Evolutionary conservation across 202 grass and related monocot genomes (phyloP), one percentile per base, ranked within the genome.

Genomic region (Hordeum pubiflorum): DNA sequence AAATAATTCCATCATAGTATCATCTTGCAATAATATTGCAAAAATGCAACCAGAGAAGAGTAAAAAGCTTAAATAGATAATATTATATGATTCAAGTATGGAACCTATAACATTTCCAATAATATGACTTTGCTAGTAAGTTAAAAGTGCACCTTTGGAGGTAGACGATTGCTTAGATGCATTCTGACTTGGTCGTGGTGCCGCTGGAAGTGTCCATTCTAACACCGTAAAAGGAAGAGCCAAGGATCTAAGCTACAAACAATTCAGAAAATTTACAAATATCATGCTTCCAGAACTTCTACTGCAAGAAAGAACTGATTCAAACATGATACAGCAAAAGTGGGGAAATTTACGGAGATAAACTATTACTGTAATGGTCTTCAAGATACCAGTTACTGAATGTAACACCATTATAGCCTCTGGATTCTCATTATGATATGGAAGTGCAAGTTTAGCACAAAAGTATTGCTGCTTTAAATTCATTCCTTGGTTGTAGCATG

Each of bases 141-240:
- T 82, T 57, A 88, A 77, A 89, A 82, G 72, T 72, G 72, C 41
- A 94, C 84, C 92, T 85, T 88, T 90, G 80, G 87, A 86, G 46
- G 37, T 70, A 77, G 90, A 74, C 7, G 86, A 86, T 79, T 94
- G 89, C 59, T 79, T 92, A 75, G 90, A 85, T 86, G 84, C 68
- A 79, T 86, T 95, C 83, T 90, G 90, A 79, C 56, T 68, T 23
- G 95, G 92, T 61, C 92, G 88, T 68, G 95, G 88, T 67, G 72
- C 92, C 83, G 92, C 80, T 82, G 92, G 92, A 50, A 98, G 85
- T 76, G 95, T 97, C 92, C 95, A 97, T 83, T 97, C 95, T 71
- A 97, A 87, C 34, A 97, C 95, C 46, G 90, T 94, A 98, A 98
- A 98, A 86, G 95, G 95, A 93, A 98, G 92, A 86, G 95, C 95